A percentile compares a stretch with the other conserved stretches of the same genome.
Evolutionary conservation across 2,329 filamentous ascomycete genomes (phyloP).

Genomic region (Geosmithia flava): DNA sequence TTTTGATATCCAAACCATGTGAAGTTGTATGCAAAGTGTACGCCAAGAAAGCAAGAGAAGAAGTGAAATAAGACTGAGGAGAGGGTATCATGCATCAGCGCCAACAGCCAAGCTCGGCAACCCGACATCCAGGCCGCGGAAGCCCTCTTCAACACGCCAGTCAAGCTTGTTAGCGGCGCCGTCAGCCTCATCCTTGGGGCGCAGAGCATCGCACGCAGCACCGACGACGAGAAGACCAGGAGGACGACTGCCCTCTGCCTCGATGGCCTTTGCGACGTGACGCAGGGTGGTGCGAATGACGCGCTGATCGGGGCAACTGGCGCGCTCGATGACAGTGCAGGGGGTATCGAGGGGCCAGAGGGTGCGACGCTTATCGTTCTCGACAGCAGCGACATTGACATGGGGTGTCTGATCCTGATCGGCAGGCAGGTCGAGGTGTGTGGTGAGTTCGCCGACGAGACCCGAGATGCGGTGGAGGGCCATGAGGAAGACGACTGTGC

Average conservation of each 20-base stretch:
- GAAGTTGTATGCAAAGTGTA: too few species aligned
- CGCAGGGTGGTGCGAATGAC: slow-evolving; percentile 80
- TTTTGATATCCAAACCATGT: too few species aligned
- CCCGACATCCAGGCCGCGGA: slow-evolving; percentile 54
- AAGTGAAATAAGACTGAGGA: not conserved
- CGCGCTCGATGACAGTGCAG: slow-evolving; percentile 86
- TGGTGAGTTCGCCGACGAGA: slow-evolving; percentile 59
- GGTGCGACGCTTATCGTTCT: slow-evolving; percentile 13
- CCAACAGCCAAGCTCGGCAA: slow-evolving; percentile 2
- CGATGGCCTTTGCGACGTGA: slow-evolving; percentile 69
- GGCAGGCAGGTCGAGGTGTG: slow-evolving; percentile 19
- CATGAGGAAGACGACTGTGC: slow-evolving; percentile 93
- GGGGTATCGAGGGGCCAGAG: slow-evolving; percentile 69
- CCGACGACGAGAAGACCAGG: slow-evolving; percentile 84
- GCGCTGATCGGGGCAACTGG: slow-evolving; percentile 86
- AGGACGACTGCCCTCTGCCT: slow-evolving; percentile 78
- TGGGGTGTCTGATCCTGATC: slow-evolving; percentile 12
- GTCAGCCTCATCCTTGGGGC: slow-evolving; percentile 40
- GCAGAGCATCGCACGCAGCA: slow-evolving; percentile 67
- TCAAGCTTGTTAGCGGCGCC: slow-evolving; percentile 16
- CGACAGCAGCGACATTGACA: slow-evolving; percentile 17
- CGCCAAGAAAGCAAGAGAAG: too few species aligned
- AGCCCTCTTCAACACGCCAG: slow-evolving; percentile 84
- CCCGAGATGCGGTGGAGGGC: slow-evolving; percentile 72
- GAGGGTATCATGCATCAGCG: not conserved